Conservation (phyloP, 148 eudicot species). For the Dysphania ambrosioides region DNA sequence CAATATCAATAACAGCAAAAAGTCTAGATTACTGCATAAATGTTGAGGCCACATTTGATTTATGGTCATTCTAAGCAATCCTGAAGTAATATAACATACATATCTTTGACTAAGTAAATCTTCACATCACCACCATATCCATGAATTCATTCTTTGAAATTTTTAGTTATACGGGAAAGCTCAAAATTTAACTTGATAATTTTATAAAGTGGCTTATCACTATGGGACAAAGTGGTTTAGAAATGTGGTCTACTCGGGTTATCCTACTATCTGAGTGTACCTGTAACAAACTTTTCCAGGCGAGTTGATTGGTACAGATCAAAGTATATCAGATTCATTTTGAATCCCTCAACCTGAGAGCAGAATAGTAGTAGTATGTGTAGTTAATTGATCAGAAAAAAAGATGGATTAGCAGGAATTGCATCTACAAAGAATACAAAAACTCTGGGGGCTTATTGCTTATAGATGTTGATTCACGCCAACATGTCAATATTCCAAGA, state of each 20-base stretch:
- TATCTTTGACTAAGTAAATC: too few relatives aligned
- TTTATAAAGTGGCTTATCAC: too few relatives aligned
- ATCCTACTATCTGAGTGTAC: conserved; percentile 9
- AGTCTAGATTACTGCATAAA: neutral
- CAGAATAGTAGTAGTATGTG: neutral
- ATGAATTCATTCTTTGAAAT: too few relatives aligned
- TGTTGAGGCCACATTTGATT: neutral
- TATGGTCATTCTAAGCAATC: too few relatives aligned
- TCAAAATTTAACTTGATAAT: neutral
- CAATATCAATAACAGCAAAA: conserved; percentile 2
- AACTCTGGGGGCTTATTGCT: neutral
- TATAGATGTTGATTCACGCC: neutral
- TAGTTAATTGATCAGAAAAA: conserved; percentile 3
- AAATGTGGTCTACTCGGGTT: neutral
- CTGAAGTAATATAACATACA: too few relatives aligned
- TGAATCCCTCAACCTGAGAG: conserved; percentile 91
- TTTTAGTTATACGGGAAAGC: neutral
- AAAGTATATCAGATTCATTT: conserved; percentile 92
- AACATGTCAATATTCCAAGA: neutral
- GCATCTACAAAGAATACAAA: neutral
- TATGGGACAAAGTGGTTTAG: too few relatives aligned
- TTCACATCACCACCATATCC: neutral
- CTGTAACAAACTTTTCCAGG: conserved; percentile 93
- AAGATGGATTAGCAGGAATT: neutral
- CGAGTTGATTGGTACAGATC: conserved; percentile 95